Evolutionary conservation across 169 alveolate genomes (phyloP).

Genomic region (Eimeria sp.): DNA sequence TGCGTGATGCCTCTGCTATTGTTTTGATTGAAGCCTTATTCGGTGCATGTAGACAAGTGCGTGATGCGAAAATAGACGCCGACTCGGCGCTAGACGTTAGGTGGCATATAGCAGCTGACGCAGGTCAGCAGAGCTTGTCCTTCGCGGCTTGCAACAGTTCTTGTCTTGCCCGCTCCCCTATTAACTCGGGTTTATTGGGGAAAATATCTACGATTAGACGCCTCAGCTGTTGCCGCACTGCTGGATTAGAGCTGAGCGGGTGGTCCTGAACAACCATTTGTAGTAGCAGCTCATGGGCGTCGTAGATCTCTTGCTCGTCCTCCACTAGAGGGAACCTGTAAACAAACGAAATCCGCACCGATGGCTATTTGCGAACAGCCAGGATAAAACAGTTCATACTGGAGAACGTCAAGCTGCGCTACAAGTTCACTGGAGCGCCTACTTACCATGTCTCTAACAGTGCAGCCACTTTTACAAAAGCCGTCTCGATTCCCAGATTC

Average conservation of each 20-base stretch:
- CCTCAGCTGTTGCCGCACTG: slow-evolving; percentile 55
- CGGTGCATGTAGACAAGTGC: not conserved
- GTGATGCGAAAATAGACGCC: not conserved
- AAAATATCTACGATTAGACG: slow-evolving; percentile 34
- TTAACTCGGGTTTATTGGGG: slow-evolving; percentile 12
- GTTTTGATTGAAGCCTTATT: not conserved
- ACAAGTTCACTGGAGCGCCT: not conserved
- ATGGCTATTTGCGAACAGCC: not conserved
- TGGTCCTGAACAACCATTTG: slow-evolving; percentile 40
- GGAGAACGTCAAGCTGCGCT: not conserved
- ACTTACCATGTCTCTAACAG: slow-evolving; percentile 67
- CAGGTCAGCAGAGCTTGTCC: slow-evolving; percentile 42
- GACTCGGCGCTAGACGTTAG: not conserved
- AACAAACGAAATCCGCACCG: not conserved
- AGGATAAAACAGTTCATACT: not conserved
- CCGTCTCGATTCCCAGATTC: not conserved
- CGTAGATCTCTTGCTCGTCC: slow-evolving; percentile 76
- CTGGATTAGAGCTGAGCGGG: slow-evolving; percentile 21
- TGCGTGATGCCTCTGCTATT: not conserved
- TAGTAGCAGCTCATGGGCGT: slow-evolving; percentile 43
- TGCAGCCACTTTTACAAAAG: not conserved
- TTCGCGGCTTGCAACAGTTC: slow-evolving; percentile 61
- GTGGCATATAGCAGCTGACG: not conserved
- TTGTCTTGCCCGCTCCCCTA: slow-evolving; percentile 66
- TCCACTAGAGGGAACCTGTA: slow-evolving; percentile 79